Evolutionary conservation across 106 monocot genomes (phyloP).

Genomic region (Ottelia alismoides): DNA sequence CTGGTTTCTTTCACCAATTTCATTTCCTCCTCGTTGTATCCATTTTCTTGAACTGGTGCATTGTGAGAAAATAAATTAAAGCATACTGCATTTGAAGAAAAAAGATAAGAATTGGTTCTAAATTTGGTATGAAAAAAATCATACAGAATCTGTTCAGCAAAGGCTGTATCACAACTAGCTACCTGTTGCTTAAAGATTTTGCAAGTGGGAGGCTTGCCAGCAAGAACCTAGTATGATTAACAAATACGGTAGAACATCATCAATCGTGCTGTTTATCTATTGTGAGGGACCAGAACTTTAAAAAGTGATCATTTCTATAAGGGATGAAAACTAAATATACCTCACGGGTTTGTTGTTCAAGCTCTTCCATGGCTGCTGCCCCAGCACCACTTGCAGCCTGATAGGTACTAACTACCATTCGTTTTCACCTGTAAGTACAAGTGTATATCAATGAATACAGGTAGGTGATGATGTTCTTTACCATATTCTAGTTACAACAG

Average conservation of each 20-base stretch:
- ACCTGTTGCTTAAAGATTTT: slow-evolving; percentile 96
- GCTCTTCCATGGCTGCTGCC: slow-evolving; percentile 99
- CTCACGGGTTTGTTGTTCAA: slow-evolving; percentile 87
- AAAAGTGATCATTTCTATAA: slow-evolving; percentile 3
- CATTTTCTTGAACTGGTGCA: slow-evolving; percentile 76
- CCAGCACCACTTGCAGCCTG: slow-evolving; percentile 99
- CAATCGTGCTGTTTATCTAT: neutral
- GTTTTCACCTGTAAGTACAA: slow-evolving; percentile 35
- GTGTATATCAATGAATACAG: neutral
- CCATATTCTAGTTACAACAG: neutral
- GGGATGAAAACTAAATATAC: slow-evolving; percentile 17
- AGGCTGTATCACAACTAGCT: too few species aligned
- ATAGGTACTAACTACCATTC: slow-evolving; percentile 99
- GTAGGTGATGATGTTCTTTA: too few species aligned
- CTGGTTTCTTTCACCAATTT: slow-evolving; percentile 92
- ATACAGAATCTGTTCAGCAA: too few species aligned
- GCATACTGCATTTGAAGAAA: slow-evolving; percentile 63
- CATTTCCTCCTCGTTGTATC: slow-evolving; percentile 99
- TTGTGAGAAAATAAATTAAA: slow-evolving; percentile 99
- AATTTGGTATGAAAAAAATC: too few species aligned
- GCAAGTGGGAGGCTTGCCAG: slow-evolving; percentile 84
- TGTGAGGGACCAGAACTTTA: too few species aligned
- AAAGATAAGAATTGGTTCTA: neutral
- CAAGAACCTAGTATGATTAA: slow-evolving; percentile 59
- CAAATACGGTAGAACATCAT: neutral